Base-by-base conservation (phyloP, 352 stramenopile species). In the Pythium brachiatum region DNA sequence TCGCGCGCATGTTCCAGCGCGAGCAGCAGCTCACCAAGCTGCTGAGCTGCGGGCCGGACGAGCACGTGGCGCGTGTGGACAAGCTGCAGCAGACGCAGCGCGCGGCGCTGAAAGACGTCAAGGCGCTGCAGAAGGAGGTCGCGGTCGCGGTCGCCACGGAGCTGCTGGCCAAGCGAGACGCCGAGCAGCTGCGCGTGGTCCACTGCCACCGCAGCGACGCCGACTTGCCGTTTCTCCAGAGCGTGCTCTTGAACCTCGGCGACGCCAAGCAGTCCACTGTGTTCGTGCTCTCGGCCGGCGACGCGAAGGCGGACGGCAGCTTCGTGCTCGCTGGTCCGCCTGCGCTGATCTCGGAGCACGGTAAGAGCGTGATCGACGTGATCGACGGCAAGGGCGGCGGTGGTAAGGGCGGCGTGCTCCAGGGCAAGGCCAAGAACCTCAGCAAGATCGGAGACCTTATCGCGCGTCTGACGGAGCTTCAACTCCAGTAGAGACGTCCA, bases 331-430 rank as follows among this genome's bases (percentile, higher is more conserved):
- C 78, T 31, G 83, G 86, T 16, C 78, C 82, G 29, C 54, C 68
- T 7, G 71, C 64, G n/a, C 77, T 92, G 53, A 75, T 95, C 26
- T 63, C 68, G 4, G 39, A 72, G 53, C 69, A 91, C 57, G 84
- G 79, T 34, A 83, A 76, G 53, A 70, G 64, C 41, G 71, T 86
- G 38, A 74, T 81, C 32, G 73, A 74, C 5, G 57, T 85, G 13
- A 89, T 95, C 52, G 81, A 86, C 12, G 86, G 74, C 51, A 93
- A 92, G 51, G 83, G 86, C 27, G 86, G 86, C 7, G 81, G 82
- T 32, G 82, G 83, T 47, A 92, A 90, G 64, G 84, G 83, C 55
- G 78, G 82, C 7, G 62, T 91, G 20, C 76, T 94, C 38, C 86
- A 95, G 64, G 86, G 86, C 29, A 94, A 94, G 67, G 83, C 80